Base-by-base conservation (phyloP, 2,329 filamentous ascomycete species). In the Fusarium newnesense region DNA sequence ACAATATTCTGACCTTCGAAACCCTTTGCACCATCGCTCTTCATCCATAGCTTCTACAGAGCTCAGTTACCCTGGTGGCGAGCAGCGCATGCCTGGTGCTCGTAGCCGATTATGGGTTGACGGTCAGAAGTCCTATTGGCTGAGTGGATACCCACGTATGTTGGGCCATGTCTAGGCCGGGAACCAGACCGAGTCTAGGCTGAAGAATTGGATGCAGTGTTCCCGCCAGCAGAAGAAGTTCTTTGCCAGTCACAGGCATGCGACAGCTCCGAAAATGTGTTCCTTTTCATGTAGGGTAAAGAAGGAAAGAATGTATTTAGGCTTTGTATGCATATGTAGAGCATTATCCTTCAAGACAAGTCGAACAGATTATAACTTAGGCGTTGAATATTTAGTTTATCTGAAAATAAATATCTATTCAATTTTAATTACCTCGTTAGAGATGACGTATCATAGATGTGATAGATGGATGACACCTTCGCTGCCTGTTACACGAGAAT, bases 41-140 rank as follows among this genome's bases (percentile, higher is more conserved):
- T 24, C 24, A 24, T 24, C 24, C 24, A 24, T 24, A 24, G 24
- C 24, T 24, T 24, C 24, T 4, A 24, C 24, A 24, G 24, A 24
- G 24, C 24, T 24, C 24, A 24, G 24, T 24, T 24, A 24, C 24
- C 24, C 24, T 24, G 24, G 24, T 24, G 24, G 24, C 24, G 24
- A 24, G 24, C 24, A 24, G 24, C 24, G 24, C 24, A 24, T 24
- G 24, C 24, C 24, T 7, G 18, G 11, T 9, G 7, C 9, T 11
- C 0, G 7, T 21, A 11, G 18, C 2, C 7, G 18, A 10, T 32
- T 19, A 4, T 36, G 26, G 19, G 0, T 0, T 2, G 1, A 9
- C 66, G 67, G 67, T 28, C 2, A 32, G 44, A 64, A 56, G 18
- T 52, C 67, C 67, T 21, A 69, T 53, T 69, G 67, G 67, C 1